Conservation (phyloP, 495 filamentous ascomycete genomes). For the Alectoria sarmentosa region DNA sequence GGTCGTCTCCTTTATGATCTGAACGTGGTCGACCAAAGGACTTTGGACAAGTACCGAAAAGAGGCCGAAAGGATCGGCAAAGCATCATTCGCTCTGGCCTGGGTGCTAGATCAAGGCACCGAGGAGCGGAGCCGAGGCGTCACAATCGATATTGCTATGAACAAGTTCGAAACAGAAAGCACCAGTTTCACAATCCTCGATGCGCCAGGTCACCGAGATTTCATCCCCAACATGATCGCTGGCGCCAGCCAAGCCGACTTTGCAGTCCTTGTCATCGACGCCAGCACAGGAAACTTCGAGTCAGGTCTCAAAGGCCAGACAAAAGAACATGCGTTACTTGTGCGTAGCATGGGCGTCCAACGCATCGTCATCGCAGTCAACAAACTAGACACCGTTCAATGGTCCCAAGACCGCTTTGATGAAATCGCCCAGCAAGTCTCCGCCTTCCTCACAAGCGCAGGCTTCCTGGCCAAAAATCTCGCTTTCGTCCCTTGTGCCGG, state of each 20-base stretch:
- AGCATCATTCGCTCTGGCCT: constrained; percentile 90
- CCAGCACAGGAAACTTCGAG: constrained; percentile 81
- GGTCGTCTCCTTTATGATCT: constrained; percentile 87
- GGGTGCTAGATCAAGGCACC: constrained; percentile 85
- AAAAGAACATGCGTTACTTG: constrained; percentile 82
- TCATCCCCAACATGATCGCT: constrained; percentile 98
- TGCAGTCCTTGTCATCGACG: constrained; percentile 89
- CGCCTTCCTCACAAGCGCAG: constrained; percentile 72
- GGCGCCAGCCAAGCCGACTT: constrained; percentile 95
- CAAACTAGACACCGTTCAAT: constrained; percentile 80
- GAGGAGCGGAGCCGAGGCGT: constrained; percentile 86
- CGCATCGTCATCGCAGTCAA: constrained; percentile 86
- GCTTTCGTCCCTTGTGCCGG: constrained; percentile 86
- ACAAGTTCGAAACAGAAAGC: constrained; percentile 81
- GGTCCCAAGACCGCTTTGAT: constrained; percentile 72
- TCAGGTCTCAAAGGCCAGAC: constrained; percentile 91
- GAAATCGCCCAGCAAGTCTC: constrained; percentile 80
- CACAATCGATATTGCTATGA: constrained; percentile 95
- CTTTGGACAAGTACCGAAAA: constrained; percentile 76
- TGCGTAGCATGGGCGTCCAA: constrained; percentile 87
- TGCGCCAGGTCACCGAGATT: constrained; percentile 89
- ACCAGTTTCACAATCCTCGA: constrained; percentile 91
- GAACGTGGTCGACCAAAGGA: constrained; percentile 76
- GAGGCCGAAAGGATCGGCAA: constrained; percentile 91
- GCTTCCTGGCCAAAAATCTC: constrained; percentile 72